Base-by-base conservation (phyloP, 1,284 basidiomycete genomes). In the Rhodotorula sp. region DNA sequence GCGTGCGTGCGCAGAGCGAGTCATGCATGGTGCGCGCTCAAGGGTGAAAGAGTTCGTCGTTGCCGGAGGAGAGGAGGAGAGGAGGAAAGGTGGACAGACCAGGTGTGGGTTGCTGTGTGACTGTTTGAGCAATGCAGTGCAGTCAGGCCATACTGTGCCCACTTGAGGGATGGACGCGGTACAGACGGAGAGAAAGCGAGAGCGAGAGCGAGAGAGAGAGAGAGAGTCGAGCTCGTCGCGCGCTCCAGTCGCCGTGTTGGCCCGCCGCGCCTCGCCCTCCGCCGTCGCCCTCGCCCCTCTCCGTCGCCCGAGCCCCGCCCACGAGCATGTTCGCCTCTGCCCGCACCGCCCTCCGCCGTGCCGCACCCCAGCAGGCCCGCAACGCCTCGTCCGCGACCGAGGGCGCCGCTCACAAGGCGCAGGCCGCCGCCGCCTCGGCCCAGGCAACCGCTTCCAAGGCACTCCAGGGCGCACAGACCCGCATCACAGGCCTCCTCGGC, bases 401-500 rank as follows among this genome's bases (percentile, higher is more conserved):
- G 50, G 19, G 44, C 37, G 67, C 67, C 13, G 54, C 63, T 34
- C 41, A 67, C 25, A 57, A 71, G 55, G 64, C 71, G n/a, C 59
- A 66, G 32, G 56, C 66, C 25, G 74, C 77, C 59, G 75, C 78
- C 48, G 83, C 86, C 69, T 80, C 82, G 54, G 82, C 85, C 19
- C 86, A 88, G 81, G 87, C 89, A 82, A 89, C 89, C 81, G 88
- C 88, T 12, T 86, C 89, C 82, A 88, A 85, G 81, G 78, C 85
- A 48, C 81, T 88, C 36, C 88, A 87, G 10, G 87, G 88, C 58
- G 81, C 86, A 36, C 88, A 88, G 50, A 85, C 89, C 79, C 86
- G 83, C 69, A 83, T 86, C 66, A 88, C 86, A 3, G 84, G 84
- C 51, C 74, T 89, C 77, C 85, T 91, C 41, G 90, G 90, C 71